A percentile compares a stretch with the other conserved stretches of the same genome.
Conservation (phyloP, 2,329 filamentous ascomycete species). For the Venturiaceae sp. region DNA sequence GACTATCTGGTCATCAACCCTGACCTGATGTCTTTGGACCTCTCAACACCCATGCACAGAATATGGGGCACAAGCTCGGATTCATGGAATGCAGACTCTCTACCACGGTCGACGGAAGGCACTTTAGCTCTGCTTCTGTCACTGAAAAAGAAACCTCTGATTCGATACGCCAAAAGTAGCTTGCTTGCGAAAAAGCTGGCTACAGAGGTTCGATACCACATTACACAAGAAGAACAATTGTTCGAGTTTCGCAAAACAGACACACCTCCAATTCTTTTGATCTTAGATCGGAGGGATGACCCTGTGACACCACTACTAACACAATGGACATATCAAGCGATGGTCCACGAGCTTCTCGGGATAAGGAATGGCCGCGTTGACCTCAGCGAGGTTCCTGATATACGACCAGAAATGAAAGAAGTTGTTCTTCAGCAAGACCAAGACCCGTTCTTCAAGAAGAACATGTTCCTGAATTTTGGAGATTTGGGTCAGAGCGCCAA, state of each 20-base stretch:
- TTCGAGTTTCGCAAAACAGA: conserved; percentile 95
- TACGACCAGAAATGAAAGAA: conserved; percentile 80
- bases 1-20: conserved; percentile 94
- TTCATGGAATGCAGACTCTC: conserved; percentile 79
- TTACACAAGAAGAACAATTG: conserved; percentile 90
- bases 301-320: conserved; percentile 89
- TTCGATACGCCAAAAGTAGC: conserved; percentile 89
- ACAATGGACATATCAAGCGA: conserved; percentile 99
- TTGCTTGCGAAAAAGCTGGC: conserved; percentile 85
- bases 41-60: conserved; percentile 61
- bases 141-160: conserved; percentile 92
- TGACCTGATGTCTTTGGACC: conserved; percentile 75
- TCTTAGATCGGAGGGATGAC: conserved; percentile 87
- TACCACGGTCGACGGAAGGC: conserved; percentile 81
- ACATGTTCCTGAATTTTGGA: conserved; percentile 97
- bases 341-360: conserved; percentile 93
- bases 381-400: conserved; percentile 71
- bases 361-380: conserved; percentile 94
- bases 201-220: conserved; percentile 81
- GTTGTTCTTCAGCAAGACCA: conserved; percentile 95
- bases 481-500: conserved; percentile 94
- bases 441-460: conserved; percentile 98
- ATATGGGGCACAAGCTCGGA: conserved; percentile 79
- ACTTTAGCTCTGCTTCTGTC: conserved; percentile 75
- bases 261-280: conserved; percentile 83